Conservation (phyloP, 805 yeast genomes). For the Wickerhamiella kurtzmanii region DNA sequence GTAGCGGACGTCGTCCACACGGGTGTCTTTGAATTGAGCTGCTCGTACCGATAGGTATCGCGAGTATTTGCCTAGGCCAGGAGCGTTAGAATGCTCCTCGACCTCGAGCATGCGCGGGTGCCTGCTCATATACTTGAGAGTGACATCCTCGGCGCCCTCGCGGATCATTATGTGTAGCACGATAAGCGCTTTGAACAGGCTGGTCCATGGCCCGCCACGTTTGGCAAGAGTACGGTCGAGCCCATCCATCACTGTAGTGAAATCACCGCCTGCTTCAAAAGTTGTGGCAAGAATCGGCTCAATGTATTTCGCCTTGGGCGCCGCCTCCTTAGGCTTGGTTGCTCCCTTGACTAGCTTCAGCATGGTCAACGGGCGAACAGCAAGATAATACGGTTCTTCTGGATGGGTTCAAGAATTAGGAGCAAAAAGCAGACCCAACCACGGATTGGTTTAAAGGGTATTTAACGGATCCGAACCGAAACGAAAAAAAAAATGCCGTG, state of each 20-base stretch:
- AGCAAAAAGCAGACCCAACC: too few species aligned
- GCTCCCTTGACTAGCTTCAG: slow-evolving; percentile 23
- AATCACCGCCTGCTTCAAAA: slow-evolving; percentile 43
- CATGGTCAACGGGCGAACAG: slow-evolving; percentile 7
- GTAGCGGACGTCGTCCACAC: slow-evolving; percentile 62
- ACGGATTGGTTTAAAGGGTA: too few species aligned
- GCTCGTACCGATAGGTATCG: slow-evolving; percentile 58
- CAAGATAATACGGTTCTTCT: too few species aligned
- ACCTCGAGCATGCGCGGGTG: slow-evolving; percentile 40
- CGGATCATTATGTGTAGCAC: slow-evolving; percentile 84
- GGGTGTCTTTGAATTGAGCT: slow-evolving; percentile 49
- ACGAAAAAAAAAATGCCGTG: too few species aligned
- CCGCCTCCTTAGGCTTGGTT: slow-evolving; percentile 49
- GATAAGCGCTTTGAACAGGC: slow-evolving; percentile 72
- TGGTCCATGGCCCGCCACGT: slow-evolving; percentile 62
- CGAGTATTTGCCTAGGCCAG: slow-evolving; percentile 46
- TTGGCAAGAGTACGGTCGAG: slow-evolving; percentile 54
- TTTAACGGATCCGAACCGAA: background rate
- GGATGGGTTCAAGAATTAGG: too few species aligned
- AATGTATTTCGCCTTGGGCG: slow-evolving; percentile 93
- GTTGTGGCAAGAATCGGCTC: slow-evolving; percentile 80
- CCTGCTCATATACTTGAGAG: slow-evolving; percentile 44
- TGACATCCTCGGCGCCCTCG: slow-evolving; percentile 74
- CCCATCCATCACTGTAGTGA: slow-evolving; percentile 55
- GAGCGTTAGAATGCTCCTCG: slow-evolving; percentile 24